These are phyloP conservation scores for Porogramme epimiltina DNA, from an alignment of 1,284 basidiomycete genomes.

Conservation along the genomic window DNA sequence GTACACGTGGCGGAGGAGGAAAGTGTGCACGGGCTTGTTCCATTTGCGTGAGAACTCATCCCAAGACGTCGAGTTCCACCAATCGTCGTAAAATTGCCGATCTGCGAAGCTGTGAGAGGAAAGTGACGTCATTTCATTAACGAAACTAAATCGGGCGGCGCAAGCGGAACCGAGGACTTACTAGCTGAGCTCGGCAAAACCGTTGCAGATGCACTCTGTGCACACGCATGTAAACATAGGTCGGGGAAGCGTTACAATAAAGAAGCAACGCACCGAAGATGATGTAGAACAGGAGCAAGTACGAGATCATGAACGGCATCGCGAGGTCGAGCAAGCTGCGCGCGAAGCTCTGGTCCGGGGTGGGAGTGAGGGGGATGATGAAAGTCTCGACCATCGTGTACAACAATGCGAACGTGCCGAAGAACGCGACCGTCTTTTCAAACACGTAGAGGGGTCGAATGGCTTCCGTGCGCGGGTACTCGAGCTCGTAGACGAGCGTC, in stretches of 20 bases:
- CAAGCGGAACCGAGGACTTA: constrained; percentile 39
- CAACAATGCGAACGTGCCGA: constrained; percentile 93
- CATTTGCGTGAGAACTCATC: constrained; percentile 97
- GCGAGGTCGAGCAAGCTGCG: constrained; percentile 85
- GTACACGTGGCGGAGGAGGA: constrained; percentile 94
- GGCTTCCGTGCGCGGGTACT: constrained; percentile 91
- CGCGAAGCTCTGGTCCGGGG: constrained; percentile 73
- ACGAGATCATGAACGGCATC: constrained; percentile 90
- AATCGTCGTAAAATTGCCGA: constrained; percentile 96
- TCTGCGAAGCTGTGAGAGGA: constrained; percentile 82
- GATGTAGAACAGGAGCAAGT: constrained; percentile 81
- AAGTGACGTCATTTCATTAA: background rate
- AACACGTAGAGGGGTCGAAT: constrained; percentile 92
- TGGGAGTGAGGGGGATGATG: constrained; percentile 83
- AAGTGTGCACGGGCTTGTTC: constrained; percentile 92
- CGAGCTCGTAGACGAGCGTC: constrained; percentile 94
- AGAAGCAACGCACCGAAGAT: constrained; percentile 64
- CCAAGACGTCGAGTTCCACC: constrained; percentile 98
- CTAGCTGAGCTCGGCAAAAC: constrained; percentile 90
- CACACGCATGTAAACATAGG: constrained; percentile 7
- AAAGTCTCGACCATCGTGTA: constrained; percentile 93
- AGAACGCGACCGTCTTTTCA: constrained; percentile 93
- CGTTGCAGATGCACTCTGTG: constrained; percentile 92
- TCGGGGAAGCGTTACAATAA: background rate
- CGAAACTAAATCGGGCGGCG: background rate